Percentiles rank a stretch among this genome's conserved stretches.
These are phyloP conservation scores for Ceratobasidium papillatum DNA, from an alignment of 1,284 basidiomycete species.

Conservation along the genomic window DNA sequence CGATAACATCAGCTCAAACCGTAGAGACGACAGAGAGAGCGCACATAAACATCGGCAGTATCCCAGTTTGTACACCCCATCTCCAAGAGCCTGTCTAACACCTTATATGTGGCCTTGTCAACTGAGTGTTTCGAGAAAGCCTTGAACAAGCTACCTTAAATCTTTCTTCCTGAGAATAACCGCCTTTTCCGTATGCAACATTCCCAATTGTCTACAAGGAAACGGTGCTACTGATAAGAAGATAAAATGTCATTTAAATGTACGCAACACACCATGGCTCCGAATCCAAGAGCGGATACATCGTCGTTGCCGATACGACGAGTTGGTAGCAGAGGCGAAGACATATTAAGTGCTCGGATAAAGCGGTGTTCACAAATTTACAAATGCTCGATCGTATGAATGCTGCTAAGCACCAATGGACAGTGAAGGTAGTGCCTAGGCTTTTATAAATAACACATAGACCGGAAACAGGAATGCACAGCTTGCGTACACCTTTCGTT, in stretches of 20 bases:
- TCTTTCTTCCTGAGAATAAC: neutral
- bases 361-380: neutral
- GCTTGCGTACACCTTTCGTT: no score
- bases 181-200: neutral
- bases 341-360: neutral
- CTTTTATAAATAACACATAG: no score
- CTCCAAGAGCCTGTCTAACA: constrained; percentile 28
- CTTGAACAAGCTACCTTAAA: neutral
- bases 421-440: no score
- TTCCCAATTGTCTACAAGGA: neutral
- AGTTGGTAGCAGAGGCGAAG: constrained; percentile 5
- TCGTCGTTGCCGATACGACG: constrained; percentile 18
- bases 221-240: neutral
- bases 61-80: constrained; percentile 38
- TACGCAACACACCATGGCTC: constrained; percentile 29
- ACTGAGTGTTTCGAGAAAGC: no score
- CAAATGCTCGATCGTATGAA: neutral
- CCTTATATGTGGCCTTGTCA: neutral
- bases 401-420: no score
- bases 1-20: neutral
- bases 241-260: neutral
- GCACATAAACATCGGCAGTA: constrained; percentile 9
- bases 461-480: no score
- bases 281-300: constrained; percentile 39
- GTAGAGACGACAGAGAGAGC: constrained; percentile 41